Evolutionary conservation across 2,329 filamentous ascomycete genomes (phyloP).

Genomic region (Aspergillus chevalieri): DNA sequence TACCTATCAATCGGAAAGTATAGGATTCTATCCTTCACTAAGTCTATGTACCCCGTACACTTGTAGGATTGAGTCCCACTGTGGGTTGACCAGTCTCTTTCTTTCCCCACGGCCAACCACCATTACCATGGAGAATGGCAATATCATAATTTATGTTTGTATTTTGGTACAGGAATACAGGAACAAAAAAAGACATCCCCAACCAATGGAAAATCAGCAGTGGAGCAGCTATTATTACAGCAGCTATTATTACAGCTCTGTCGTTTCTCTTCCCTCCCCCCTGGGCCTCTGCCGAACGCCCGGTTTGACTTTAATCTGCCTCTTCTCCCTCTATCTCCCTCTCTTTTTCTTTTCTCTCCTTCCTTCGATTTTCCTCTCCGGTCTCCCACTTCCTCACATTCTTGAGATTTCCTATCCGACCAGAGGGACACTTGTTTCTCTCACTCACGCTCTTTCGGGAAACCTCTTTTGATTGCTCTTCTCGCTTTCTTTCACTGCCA

Average conservation of each 20-base stretch:
- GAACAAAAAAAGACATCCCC: no score
- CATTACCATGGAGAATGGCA: no score
- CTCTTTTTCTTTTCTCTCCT: conserved; percentile 11
- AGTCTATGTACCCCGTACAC: no score
- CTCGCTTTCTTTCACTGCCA: conserved; percentile 3
- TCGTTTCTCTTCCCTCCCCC: no score
- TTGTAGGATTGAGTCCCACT: no score
- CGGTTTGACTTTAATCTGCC: conserved; percentile 11
- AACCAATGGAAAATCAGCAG: not conserved
- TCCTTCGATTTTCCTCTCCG: conserved; percentile 15
- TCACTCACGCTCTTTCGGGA: conserved; percentile 38
- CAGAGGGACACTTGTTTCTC: conserved; percentile 33
- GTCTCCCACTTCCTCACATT: conserved; percentile 9
- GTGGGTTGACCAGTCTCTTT: no score
- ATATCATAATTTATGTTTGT: no score
- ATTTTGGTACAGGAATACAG: no score
- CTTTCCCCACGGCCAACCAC: no score
- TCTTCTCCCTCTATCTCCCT: conserved; percentile 18
- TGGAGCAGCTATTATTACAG: not conserved
- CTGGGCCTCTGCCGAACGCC: no score
- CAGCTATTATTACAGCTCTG: no score
- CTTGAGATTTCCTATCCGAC: conserved; percentile 35
- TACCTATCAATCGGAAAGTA: not conserved
- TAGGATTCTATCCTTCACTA: no score
- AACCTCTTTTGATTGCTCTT: conserved; percentile 23